phyloP scores from a whole-genome alignment of 768 basidiomycete genomes.

The Panaeolus cyanescens region DNA sequence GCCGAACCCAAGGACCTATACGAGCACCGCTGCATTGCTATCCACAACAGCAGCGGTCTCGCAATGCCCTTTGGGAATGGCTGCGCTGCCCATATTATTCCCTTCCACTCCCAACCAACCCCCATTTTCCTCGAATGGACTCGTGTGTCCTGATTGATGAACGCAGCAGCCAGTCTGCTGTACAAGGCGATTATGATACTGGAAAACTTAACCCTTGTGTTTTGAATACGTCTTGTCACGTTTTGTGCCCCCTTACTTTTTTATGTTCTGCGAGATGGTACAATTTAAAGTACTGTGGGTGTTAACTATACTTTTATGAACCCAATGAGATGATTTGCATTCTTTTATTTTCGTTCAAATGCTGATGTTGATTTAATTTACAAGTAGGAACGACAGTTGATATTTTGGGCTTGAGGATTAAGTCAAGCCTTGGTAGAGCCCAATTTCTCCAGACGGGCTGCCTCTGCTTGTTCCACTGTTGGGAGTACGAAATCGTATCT shows the following conservation, averaged over 20 bases:
- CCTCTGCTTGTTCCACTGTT: slow-evolving; percentile 37
- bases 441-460: background rate
- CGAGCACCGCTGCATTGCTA: background rate
- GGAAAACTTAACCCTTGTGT: no score
- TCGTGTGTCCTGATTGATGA: no score
- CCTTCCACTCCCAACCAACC: background rate
- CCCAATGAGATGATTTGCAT: background rate
- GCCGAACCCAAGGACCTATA: background rate
- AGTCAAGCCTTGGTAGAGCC: background rate
- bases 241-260: no score
- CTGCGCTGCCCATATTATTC: background rate
- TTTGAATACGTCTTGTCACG: background rate
- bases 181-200: background rate
- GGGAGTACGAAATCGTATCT: slow-evolving; percentile 45
- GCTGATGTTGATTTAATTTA: background rate
- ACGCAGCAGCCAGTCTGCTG: background rate
- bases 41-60: background rate
- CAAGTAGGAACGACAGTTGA: background rate
- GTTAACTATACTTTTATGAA: background rate
- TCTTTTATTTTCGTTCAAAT: background rate
- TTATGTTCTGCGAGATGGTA: background rate
- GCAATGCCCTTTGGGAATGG: background rate
- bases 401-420: background rate
- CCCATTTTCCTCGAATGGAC: background rate
- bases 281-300: background rate